Conservation (phyloP, 352 stramenopile species). For the Thalassiosira livingstoniorum region DNA sequence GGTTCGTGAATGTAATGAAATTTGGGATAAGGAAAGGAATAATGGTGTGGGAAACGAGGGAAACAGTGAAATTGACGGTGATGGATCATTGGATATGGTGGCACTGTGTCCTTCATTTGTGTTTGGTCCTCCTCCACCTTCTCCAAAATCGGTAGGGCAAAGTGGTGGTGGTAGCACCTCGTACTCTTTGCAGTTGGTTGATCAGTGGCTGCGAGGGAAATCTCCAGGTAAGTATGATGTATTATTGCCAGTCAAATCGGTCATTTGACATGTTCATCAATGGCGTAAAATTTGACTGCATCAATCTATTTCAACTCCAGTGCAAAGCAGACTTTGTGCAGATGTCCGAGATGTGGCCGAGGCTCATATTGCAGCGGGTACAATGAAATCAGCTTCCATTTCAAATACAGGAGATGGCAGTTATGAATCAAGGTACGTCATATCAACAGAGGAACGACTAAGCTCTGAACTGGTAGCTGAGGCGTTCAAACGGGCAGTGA, state of each 20-base stretch:
- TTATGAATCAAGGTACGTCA: slow-evolving; percentile 62
- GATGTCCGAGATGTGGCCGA: slow-evolving; percentile 81
- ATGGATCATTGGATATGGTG: slow-evolving; percentile 61
- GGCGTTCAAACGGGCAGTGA: slow-evolving; percentile 54
- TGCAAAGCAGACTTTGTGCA: slow-evolving; percentile 79
- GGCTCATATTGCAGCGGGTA: slow-evolving; percentile 75
- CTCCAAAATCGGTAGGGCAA: slow-evolving; percentile 8
- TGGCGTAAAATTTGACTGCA: no score
- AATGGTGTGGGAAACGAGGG: slow-evolving; percentile 21
- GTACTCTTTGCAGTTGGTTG: slow-evolving; percentile 75
- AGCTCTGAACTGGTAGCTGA: slow-evolving; percentile 68
- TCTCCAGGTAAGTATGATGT: no score
- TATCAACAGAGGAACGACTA: slow-evolving; percentile 75
- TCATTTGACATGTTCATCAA: no score
- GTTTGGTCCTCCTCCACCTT: slow-evolving; percentile 71
- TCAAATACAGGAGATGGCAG: slow-evolving; percentile 25
- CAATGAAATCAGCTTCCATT: slow-evolving; percentile 18
- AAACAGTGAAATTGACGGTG: neutral
- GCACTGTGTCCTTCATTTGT: slow-evolving; percentile 83
- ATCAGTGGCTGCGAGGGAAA: slow-evolving; percentile 76
- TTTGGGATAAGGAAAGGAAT: slow-evolving; percentile 42
- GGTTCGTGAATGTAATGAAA: slow-evolving; percentile 52
- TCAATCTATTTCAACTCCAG: no score
- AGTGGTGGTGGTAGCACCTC: slow-evolving; percentile 54
- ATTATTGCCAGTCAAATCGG: no score